Percentiles rank a stretch among this genome's conserved stretches.
phyloP scores from a whole-genome alignment of 495 filamentous ascomycete genomes.

The Copromyces sp. region DNA sequence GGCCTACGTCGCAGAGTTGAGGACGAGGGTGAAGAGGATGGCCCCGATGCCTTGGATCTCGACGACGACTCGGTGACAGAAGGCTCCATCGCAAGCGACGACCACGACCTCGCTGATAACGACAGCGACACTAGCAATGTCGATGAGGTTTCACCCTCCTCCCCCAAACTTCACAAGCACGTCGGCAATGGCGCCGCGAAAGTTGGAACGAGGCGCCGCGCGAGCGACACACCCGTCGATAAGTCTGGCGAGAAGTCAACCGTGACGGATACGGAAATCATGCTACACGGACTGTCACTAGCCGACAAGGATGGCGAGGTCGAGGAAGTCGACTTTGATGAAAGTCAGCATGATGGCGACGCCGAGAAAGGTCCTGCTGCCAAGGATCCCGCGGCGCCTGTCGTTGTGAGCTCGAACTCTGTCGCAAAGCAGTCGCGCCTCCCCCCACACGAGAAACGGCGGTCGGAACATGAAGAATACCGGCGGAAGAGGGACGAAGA shows the following conservation, averaged over 20 bases:
- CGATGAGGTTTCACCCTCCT: conserved; percentile 49
- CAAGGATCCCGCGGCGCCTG: conserved; percentile 27
- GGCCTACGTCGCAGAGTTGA: conserved; percentile 67
- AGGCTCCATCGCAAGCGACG: conserved; percentile 63
- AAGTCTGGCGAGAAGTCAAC: conserved; percentile 21
- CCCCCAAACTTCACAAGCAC: conserved; percentile 28
- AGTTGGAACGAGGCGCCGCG: conserved; percentile 30
- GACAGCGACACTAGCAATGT: conserved; percentile 66
- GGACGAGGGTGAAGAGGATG: conserved; percentile 70
- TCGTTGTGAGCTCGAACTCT: conserved; percentile 36
- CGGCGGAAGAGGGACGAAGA: conserved; percentile 78
- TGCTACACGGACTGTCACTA: conserved; percentile 76
- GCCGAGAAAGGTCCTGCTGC: conserved; percentile 3
- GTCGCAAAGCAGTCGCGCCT: conserved; percentile 30
- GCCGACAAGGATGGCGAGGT: conserved; percentile 44
- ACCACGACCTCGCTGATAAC: conserved; percentile 58
- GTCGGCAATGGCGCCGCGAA: conserved; percentile 30
- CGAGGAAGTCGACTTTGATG: conserved; percentile 58
- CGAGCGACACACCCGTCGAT: conserved; percentile 14
- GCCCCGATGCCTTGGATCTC: conserved; percentile 51
- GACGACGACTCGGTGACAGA: conserved; percentile 82
- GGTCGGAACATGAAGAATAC: conserved; percentile 78
- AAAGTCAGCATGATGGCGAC: conserved; percentile 28
- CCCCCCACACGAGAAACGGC: conserved; percentile 56
- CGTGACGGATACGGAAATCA: conserved; percentile 66